Evolutionary conservation across 495 filamentous ascomycete genomes (phyloP), one percentile per base, ranked within the genome.

Genomic region (Podospora pseudopauciseta): DNA sequence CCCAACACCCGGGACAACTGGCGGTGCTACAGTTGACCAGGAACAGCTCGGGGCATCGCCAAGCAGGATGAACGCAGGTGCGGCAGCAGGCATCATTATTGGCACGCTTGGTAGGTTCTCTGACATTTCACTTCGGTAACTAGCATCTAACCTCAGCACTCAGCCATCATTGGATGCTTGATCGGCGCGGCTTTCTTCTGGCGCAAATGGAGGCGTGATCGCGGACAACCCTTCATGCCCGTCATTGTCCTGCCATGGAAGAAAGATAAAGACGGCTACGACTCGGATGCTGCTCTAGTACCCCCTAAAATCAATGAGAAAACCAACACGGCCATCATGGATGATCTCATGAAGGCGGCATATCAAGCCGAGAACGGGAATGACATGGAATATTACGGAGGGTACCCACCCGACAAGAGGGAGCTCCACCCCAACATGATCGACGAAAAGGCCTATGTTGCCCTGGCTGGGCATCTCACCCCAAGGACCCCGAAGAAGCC

Each of bases 241-340:
- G 39, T 2, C 26, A 44, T 68, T 9, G 68, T 19, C 58, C 65
- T 26, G 3, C 49, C 27, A 6, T 20, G 49, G 27, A 30, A 28
- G 20, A 26, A 28, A 34, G 44, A 60, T 23, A 58, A 63, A 1
- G 68, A 63, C 32, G 44, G 58, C 58, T 49, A 53, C 28, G 55
- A 53, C 11, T 20, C 30, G 56, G 19, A 60, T 64, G 54, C 53
- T n/a, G n/a, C 65, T 53, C 18, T 56, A 26, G 9, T 19, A 39
- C 44, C 54, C 66, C 15, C 64, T 58, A 26, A 23, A 3, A 67
- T 58, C 28, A 20, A 55, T 9, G 65, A 44, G 55, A 75, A 74
- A 32, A 76, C 72, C 55, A 74, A 74, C 65, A 70, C 70, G 11
- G 60, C 74, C 20, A 74, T 76, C 65, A 70, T 76, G 67, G 72